Base-by-base conservation (phyloP, 352 stramenopile species). In the Lagenidium sp. region DNA sequence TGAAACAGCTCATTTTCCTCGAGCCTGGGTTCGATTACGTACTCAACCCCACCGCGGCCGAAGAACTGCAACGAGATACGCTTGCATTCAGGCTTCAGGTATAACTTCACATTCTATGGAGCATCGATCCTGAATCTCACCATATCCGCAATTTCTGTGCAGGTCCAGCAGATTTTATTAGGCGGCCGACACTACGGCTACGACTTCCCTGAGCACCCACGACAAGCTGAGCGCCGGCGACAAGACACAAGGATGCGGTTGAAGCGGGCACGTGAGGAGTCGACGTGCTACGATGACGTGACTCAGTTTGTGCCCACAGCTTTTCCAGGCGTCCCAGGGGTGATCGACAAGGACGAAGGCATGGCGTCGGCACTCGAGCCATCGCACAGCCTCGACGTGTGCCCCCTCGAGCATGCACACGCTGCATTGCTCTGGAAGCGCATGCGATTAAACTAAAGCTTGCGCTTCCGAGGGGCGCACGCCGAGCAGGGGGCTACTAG, bases 1-100 rank as follows among this genome's bases (percentile, higher is more conserved):
- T 53, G 2, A 4, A 36, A 13, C 34, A 91, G 79, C 59, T 92
- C 21, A 89, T 92, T 6, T 89, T 92, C 36, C 38, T 92, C 16
- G 79, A 89, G 35, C 76, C 76, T 16, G 68, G 67, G 6, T 73
- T 86, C 36, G 69, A 88, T 15, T 82, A 74, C 44, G 61, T 82
- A 13, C 53, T 88, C 34, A 89, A 92, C 23, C 21, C 44, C 16
- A 35, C 40, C 2, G 76, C 76, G 22, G 72, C 67, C 1, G 60
- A 89, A 29, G 61, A 76, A 25, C 53, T 87, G 1, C 63, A 79
- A n/a, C 23, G 28, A 13, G 28, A 32, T n/a, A n/a, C n/a, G n/a
- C n/a, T n/a, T n/a, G n/a, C n/a, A n/a, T n/a, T n/a, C n/a, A n/a
- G n/a, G n/a, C n/a, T n/a, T n/a, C n/a, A n/a, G n/a, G n/a, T n/a